Evolutionary conservation across 306 rosid species (phyloP), one percentile per base, ranked within the genome.

Genomic region (Boehmeria nivea): DNA sequence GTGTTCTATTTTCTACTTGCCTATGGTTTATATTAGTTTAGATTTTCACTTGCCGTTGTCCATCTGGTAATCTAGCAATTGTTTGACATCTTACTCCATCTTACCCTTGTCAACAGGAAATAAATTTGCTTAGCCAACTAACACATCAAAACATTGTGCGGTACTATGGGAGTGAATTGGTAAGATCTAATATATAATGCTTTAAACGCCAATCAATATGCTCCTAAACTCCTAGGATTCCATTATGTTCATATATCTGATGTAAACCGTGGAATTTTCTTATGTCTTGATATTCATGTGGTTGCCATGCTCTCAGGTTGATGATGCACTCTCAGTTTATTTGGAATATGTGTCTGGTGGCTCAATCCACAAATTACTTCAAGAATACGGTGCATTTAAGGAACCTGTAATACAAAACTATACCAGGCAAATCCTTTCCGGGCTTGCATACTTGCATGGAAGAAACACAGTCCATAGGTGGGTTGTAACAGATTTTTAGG

Each of bases 331-430:
- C 39, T 85, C 96, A 3, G 96, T 91, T 68, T 87, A 83, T 66
- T 75, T 91, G 85, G 99, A 87, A 66, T 91, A 64, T 64, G 87
- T 91, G 43, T 91, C 99, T 40, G 99, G 96, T 44, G 99, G 99
- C 61, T 91, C 96, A 48, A 91, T 91, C 68, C 85, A 91, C 72
- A 91, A 91, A 63, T 65, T 91, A 66, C 96, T 91, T 66, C 95
- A 83, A 65, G 99, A 91, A 59, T 91, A 91, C 64, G 99, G 99
- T 9, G 4, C 95, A 38, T 85, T 91, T 70, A 81, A 71, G 61
- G 99, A 91, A 43, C 96, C 93, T 60, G 96, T 91, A 36, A 85
- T 91, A 70, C 95, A 85, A 74, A 87, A 85, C 71, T 91, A 91
- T 68, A 85, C 93, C 53, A 78, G 95, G 71, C 86, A 91, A 71